A percentile compares a stretch with the other conserved stretches of the same genome.
Conservation (phyloP, 176 grass and related monocot species). For the Raddia guianensis region DNA sequence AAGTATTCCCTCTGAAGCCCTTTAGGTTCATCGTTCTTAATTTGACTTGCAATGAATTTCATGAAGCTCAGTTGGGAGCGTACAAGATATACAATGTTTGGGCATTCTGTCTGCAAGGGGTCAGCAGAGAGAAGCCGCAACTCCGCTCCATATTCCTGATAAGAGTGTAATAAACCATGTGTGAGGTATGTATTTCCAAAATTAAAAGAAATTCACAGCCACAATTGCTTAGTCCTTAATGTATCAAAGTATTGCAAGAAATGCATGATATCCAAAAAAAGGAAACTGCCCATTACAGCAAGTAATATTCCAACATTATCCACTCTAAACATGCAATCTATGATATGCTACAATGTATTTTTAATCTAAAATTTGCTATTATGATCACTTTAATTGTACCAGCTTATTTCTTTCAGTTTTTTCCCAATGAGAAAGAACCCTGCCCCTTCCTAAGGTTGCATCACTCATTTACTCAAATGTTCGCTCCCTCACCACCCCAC, state of each 20-base stretch:
- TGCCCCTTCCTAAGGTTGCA: no score
- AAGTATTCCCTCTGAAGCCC: slow-evolving; percentile 84
- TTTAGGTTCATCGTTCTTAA: slow-evolving; percentile 67
- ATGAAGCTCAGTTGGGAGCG: slow-evolving; percentile 62
- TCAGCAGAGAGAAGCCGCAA: slow-evolving; percentile 66
- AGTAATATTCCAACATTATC: no score
- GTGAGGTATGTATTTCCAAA: slow-evolving; percentile 28
- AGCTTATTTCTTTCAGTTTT: no score
- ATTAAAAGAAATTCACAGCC: neutral
- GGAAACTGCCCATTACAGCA: no score
- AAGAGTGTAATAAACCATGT: slow-evolving; percentile 14
- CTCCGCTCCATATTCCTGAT: slow-evolving; percentile 74
- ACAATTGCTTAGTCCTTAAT: neutral
- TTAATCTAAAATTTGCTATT: no score
- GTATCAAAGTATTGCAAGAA: neutral
- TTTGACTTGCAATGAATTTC: slow-evolving; percentile 65
- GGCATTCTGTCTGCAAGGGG: slow-evolving; percentile 63
- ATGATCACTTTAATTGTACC: no score
- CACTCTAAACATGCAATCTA: no score
- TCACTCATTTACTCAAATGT: no score
- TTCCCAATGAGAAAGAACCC: no score
- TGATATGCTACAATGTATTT: no score
- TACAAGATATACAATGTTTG: slow-evolving; percentile 73
- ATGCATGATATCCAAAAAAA: neutral
- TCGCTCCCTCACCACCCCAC: no score